Percentiles rank a stretch among this genome's conserved stretches.
phyloP scores from a whole-genome alignment of 192 early-diverging fungal genomes.

The Haplosporangium gracile region DNA sequence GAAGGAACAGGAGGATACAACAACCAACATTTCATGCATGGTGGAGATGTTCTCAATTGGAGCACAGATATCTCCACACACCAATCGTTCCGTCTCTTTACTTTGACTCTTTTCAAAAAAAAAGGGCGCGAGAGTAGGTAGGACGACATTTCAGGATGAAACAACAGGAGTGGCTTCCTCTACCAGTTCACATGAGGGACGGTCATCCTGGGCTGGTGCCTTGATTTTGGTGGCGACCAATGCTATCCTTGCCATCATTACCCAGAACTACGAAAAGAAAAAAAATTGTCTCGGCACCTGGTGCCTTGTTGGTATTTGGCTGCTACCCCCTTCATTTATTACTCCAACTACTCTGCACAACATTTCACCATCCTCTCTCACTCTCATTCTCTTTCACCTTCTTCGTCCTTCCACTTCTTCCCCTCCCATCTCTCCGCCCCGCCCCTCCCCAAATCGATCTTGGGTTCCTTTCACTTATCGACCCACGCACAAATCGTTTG shows the following conservation, averaged over 20 bases:
- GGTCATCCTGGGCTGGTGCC: neutral
- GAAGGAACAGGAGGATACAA: neutral
- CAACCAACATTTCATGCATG: neutral
- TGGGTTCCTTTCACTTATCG: conserved; percentile 23
- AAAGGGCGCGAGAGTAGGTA: neutral
- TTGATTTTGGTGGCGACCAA: neutral
- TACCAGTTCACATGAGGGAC: neutral
- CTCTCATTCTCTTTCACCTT: neutral
- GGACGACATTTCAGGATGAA: neutral
- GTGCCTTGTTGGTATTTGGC: neutral
- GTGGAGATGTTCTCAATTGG: neutral
- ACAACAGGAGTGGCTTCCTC: neutral
- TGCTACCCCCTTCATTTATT: neutral
- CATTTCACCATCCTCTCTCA: neutral
- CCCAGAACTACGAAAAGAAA: neutral
- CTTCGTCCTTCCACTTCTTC: neutral
- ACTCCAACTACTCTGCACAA: neutral
- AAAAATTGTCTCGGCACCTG: neutral
- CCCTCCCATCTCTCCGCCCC: too few relatives aligned
- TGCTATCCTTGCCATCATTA: neutral
- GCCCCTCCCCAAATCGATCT: too few relatives aligned
- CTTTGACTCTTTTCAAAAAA: neutral
- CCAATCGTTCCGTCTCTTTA: neutral
- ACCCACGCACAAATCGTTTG: conserved; percentile 50
- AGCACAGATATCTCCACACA: neutral